A percentile compares a stretch with the other conserved stretches of the same genome.
Conservation (phyloP, 768 basidiomycete genomes). For the Leccinum obscurum region DNA sequence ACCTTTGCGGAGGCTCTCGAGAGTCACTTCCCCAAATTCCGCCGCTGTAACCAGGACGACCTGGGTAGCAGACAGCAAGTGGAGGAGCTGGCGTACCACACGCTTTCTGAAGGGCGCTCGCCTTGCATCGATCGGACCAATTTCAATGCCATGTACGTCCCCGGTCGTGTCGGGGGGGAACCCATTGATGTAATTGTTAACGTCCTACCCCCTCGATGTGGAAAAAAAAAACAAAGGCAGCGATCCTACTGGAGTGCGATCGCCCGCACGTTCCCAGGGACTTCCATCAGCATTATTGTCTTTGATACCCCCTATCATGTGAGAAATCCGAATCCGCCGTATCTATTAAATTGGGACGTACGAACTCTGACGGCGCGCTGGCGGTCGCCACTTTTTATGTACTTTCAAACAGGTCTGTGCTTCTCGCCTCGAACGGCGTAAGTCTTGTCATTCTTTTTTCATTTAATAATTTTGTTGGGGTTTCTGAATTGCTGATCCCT, state of each 20-base stretch:
- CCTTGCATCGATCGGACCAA: constrained; percentile 82
- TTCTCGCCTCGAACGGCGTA: constrained; percentile 58
- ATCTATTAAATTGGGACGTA: not conserved
- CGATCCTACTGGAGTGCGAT: constrained; percentile 74
- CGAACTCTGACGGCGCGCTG: constrained; percentile 12
- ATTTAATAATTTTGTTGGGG: not conserved
- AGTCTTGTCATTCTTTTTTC: constrained; percentile 28
- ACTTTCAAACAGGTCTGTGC: constrained; percentile 52
- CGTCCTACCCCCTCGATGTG: not conserved
- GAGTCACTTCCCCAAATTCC: constrained; percentile 56
- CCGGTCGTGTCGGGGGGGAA: not conserved
- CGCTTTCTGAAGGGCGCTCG: constrained; percentile 59
- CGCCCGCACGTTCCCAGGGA: constrained; percentile 63
- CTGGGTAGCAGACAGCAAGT: constrained; percentile 68
- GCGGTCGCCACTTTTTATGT: constrained; percentile 5
- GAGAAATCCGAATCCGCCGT: constrained; percentile 25
- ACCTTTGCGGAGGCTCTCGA: constrained; percentile 78
- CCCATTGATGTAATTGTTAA: not conserved
- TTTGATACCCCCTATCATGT: constrained; percentile 80
- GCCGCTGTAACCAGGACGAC: constrained; percentile 79
- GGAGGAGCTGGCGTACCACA: constrained; percentile 54
- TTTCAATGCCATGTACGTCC: constrained; percentile 61
- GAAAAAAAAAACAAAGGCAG: constrained; percentile 45
- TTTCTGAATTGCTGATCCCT: not conserved
- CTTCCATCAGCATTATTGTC: constrained; percentile 68